Base-by-base conservation (phyloP, 768 basidiomycete genomes). In the Hemileccinum impolitum region DNA sequence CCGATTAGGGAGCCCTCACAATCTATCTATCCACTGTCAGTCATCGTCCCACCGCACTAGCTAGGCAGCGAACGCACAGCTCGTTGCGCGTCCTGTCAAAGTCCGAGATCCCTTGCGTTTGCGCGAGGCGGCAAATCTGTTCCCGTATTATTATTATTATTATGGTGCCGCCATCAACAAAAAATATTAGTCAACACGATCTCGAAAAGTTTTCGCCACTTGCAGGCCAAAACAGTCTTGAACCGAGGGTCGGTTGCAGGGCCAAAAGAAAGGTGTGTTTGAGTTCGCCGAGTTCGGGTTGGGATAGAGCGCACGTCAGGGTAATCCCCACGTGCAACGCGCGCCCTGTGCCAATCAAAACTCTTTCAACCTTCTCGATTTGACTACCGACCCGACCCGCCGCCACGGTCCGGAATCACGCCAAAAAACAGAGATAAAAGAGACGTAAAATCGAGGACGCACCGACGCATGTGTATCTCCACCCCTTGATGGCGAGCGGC, bases 401-500 rank as follows among this genome's bases (percentile, higher is more conserved):
- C 15, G 45, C 35, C 23, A 11, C 39, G 36, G 44, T 3, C 43
- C 51, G 19, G 28, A 21, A 36, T 32, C 38, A 37, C 14, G 51
- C 28, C 19, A 47, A 1, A 9, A 4, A 23, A 23, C 3, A 23
- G 28, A 30, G 7, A 8, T 2, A 8, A 12, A 30, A 2, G 31
- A 37, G 50, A 61, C 60, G 60, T 61, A 62, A 60, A 62, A 47
- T 46, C 30, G 45, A 50, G 46, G 54, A 44, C 58, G 31, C 58
- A 30, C 61, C 58, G 57, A 57, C 54, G 48, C 60, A 48, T 62
- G 60, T 21, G 14, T n/a, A 25, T 6, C 30, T 32, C 36, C 11
- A 36, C 15, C 36, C 36, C 17, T 37, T 37, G 36, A 37, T 34
- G 2, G 11, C 9, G 28, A 23, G 11, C 9, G 28, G 6, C 23